Conservation (phyloP, 208 protist species). For the Acanthamoeba royreba region DNA sequence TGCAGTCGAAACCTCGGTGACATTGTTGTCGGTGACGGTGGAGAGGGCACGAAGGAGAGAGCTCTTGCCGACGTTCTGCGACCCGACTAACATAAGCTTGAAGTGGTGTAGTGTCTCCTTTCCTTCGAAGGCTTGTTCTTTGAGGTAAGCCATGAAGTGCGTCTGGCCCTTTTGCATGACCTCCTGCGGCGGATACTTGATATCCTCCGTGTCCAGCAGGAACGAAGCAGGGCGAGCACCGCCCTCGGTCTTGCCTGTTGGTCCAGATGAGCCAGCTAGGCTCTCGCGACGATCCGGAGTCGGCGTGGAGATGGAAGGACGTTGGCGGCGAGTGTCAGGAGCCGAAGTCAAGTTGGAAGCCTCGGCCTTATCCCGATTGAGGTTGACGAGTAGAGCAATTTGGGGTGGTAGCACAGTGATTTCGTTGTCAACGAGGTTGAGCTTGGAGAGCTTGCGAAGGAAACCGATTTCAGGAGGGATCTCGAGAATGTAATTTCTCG, state of each 20-base stretch:
- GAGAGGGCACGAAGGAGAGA: neutral
- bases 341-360: neutral
- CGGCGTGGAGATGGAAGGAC: neutral
- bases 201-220: neutral
- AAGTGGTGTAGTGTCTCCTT: neutral
- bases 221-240: neutral
- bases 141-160: neutral
- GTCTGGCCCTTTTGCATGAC: neutral
- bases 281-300: neutral
- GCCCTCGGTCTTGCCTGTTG: neutral
- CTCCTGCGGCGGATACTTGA: neutral
- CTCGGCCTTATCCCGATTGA: neutral
- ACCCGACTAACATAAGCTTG: neutral
- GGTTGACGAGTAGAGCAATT: neutral
- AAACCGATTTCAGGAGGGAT: neutral
- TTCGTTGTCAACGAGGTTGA: neutral
- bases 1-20: neutral
- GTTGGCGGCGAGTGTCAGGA: neutral
- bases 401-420: neutral
- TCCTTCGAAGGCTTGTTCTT: neutral
- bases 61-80: neutral
- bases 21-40: neutral
- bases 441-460: neutral
- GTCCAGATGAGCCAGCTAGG: neutral
- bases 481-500: neutral